Base-by-base conservation (phyloP, 306 rosid species). In the Glycyrrhiza uralensis region DNA sequence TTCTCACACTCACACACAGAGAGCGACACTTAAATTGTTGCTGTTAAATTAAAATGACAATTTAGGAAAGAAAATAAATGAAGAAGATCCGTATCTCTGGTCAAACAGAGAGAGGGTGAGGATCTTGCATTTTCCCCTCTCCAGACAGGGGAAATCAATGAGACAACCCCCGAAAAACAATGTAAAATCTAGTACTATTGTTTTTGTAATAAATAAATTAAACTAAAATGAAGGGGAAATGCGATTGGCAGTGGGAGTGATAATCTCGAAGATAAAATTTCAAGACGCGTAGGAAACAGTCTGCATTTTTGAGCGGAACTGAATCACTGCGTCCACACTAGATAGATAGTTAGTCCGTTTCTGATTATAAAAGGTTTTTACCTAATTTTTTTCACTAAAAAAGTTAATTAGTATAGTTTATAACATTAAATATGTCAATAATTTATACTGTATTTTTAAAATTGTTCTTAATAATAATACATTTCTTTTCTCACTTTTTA, bases 271-370 rank as follows among this genome's bases (percentile, higher is more conserved):
- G 56, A 50, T 52, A 55, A 50, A 56, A 38, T 39, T 20, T 1
- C 0, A 20, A 35, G 38, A 76, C 83, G 87, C 82, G 85, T 81
- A 68, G 24, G 51, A 7, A 45, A 47, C 77, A 50, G 35, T 20
- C 17, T 49, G 26, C 41, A 60, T 35, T 39, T 70, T 56, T 78
- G 86, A 45, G 81, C 85, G 87, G 45, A 75, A 69, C 36, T 20
- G 3, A 26, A 35, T 44, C 36, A 15, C 45, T 63, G 19, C 29
- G 58, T 55, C 22, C 11, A 13, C 18, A 26, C 44, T 42, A 6
- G 19, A 6, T 6, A 19, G 36, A n/a, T n/a, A n/a, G n/a, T n/a
- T n/a, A n/a, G n/a, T n/a, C n/a, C n/a, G n/a, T n/a, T n/a, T n/a
- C n/a, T n/a, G n/a, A n/a, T n/a, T n/a, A n/a, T n/a, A n/a, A n/a